A percentile compares a stretch with the other conserved stretches of the same genome.
Conservation (phyloP, 352 stramenopile genomes). For the Phytophthora niederhauseri region DNA sequence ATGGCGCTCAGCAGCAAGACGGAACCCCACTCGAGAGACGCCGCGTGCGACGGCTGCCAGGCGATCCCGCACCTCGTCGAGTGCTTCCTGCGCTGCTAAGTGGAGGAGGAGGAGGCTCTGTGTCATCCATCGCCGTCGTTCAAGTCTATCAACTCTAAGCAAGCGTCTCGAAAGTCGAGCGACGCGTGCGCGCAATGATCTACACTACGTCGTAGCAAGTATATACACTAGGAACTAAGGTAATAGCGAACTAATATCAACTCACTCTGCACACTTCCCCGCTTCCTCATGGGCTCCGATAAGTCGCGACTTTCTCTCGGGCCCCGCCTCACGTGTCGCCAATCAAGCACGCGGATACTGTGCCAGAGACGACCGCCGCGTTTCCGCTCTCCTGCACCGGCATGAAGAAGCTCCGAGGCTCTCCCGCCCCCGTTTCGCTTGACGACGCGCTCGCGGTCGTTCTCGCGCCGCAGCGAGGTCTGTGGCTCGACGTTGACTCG, state of each 20-base stretch:
- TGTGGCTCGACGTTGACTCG: conserved; percentile 21
- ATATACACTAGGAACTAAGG: conserved; percentile 22
- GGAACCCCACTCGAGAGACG: conserved; percentile 28
- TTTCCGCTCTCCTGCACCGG: neutral
- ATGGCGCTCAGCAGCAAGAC: conserved; percentile 46
- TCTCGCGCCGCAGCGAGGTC: conserved; percentile 9
- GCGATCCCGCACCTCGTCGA: conserved; percentile 49
- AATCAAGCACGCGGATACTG: neutral
- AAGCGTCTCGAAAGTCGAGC: conserved; percentile 1
- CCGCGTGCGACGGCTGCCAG: conserved; percentile 43
- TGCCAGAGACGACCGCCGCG: conserved; percentile 3
- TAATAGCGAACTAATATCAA: neutral
- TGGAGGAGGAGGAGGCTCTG: neutral
- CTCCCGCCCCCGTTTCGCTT: conserved; percentile 9
- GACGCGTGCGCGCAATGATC: conserved; percentile 1
- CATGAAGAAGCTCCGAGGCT: conserved; percentile 29
- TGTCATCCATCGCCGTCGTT: neutral
- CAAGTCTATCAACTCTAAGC: conserved; percentile 14
- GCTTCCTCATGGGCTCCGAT: neutral
- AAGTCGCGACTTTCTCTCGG: neutral
- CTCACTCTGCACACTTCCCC: neutral
- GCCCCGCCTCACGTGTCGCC: conserved; percentile 1
- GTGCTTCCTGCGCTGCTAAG: conserved; percentile 37
- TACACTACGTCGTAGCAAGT: conserved; percentile 7
- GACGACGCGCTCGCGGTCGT: conserved; percentile 15